Conservation (phyloP, 768 basidiomycete genomes). For the Strobilomyces echinocephalus region DNA sequence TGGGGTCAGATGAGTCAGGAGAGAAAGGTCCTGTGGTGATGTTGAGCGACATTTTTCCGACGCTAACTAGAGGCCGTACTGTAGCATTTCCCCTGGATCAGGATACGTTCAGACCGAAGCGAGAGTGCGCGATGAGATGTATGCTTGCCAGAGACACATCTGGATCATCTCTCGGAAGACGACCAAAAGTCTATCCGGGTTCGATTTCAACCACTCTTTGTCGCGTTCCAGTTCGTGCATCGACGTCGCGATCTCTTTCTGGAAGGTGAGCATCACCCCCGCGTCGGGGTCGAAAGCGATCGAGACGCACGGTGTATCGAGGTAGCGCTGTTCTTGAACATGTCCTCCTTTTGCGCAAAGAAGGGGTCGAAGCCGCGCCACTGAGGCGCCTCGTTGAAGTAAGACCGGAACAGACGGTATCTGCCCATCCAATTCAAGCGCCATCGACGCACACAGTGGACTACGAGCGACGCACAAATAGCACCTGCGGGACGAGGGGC, state of each 20-base stretch:
- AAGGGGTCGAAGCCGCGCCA: constrained; percentile 88
- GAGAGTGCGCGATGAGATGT: not conserved
- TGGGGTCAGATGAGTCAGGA: constrained; percentile 80
- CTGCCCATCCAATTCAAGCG: constrained; percentile 33
- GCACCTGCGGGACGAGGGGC: constrained; percentile 42
- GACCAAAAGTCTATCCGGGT: constrained; percentile 52
- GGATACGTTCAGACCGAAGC: constrained; percentile 1
- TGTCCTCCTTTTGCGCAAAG: constrained; percentile 67
- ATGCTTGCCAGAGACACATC: constrained; percentile 70
- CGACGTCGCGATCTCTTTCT: constrained; percentile 64
- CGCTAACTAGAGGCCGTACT: constrained; percentile 35
- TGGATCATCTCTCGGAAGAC: constrained; percentile 84
- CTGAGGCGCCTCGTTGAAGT: constrained; percentile 58
- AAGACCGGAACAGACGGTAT: constrained; percentile 78
- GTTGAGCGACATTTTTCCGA: not conserved
- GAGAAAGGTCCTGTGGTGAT: constrained; percentile 73
- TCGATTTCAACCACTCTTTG: constrained; percentile 39
- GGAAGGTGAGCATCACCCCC: not conserved
- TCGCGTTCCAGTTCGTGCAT: constrained; percentile 61
- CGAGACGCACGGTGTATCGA: constrained; percentile 69
- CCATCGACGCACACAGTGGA: not conserved
- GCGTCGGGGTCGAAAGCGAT: not conserved
- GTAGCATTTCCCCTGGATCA: constrained; percentile 86
- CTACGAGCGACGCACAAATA: constrained; percentile 51
- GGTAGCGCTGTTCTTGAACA: constrained; percentile 71